Conservation (phyloP, 306 rosid genomes). For the Fragaria iinumae region DNA sequence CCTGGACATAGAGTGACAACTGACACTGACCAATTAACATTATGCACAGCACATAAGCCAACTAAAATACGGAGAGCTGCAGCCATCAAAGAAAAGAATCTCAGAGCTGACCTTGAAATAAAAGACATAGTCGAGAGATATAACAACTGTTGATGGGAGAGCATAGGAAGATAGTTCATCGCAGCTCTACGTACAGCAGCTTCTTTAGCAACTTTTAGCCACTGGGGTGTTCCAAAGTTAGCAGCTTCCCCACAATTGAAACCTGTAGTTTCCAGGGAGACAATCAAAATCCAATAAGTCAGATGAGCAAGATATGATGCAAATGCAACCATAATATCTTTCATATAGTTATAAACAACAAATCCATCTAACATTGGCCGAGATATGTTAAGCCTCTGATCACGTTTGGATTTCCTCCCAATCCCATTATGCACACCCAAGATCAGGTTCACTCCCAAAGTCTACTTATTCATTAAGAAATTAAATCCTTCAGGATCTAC, state of each 20-base stretch:
- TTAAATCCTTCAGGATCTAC: not conserved
- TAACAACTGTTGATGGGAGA: constrained; percentile 95
- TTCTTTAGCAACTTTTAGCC: constrained; percentile 94
- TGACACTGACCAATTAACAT: not conserved
- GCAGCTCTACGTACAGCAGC: constrained; percentile 99
- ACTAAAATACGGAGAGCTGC: not conserved
- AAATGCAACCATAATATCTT: not conserved
- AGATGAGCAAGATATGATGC: constrained; percentile 1
- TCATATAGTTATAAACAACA: not conserved
- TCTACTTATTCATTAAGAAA: constrained; percentile 5
- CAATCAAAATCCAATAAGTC: constrained; percentile 7
- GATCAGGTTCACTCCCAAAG: not conserved
- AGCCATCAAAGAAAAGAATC: not conserved
- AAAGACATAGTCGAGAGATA: constrained; percentile 96
- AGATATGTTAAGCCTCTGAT: not conserved
- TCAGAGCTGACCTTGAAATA: constrained; percentile 65
- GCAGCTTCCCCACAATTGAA: constrained; percentile 99
- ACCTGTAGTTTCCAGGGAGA: constrained; percentile 47
- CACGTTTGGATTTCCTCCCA: not conserved
- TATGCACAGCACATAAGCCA: not conserved
- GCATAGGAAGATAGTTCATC: constrained; percentile 99
- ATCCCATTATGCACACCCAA: not conserved
- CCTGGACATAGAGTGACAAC: not conserved
- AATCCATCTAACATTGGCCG: not conserved
- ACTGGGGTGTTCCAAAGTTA: constrained; percentile 94